Evolutionary conservation across 495 filamentous ascomycete species (phyloP).

Genomic region (Penicillium cataractarum): DNA sequence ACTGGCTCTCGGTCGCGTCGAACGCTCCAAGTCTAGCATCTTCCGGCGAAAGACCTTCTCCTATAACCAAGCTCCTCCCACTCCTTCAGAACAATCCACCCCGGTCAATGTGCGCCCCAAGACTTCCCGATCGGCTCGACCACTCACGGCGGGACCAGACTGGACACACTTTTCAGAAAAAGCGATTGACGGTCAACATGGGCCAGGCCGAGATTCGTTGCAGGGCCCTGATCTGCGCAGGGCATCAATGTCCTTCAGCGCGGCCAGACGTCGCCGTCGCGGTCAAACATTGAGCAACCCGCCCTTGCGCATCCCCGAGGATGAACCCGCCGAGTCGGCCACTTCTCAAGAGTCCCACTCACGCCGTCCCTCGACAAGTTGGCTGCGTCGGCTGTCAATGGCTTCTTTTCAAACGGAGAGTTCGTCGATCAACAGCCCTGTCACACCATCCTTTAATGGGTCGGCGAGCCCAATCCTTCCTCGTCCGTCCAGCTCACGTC

Average conservation of each 20-base stretch:
- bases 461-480: conserved; percentile 68
- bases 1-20: conserved; percentile 63
- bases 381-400: conserved; percentile 75
- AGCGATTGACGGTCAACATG: conserved; percentile 14
- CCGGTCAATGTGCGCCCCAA: conserved; percentile 32
- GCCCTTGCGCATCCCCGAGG: conserved; percentile 33
- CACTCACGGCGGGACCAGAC: conserved; percentile 17
- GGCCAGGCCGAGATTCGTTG: conserved; percentile 8
- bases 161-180: conserved; percentile 12
- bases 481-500: conserved; percentile 46
- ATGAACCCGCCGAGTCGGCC: conserved; percentile 37
- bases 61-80: conserved; percentile 26
- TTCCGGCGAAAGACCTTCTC: conserved; percentile 36
- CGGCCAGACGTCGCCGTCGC: conserved; percentile 47
- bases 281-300: conserved; percentile 46
- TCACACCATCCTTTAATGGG: conserved; percentile 70
- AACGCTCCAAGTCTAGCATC: conserved; percentile 36
- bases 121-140: conserved; percentile 28
- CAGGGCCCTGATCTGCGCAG: conserved; percentile 28
- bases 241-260: conserved; percentile 56
- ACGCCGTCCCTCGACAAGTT: conserved; percentile 64
- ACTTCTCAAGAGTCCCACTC: conserved; percentile 37
- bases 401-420: conserved; percentile 75
- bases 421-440: conserved; percentile 65
- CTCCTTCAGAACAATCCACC: conserved; percentile 21